These are phyloP conservation scores for Zhuliangozyma parablackwelliae DNA, from an alignment of 1,139 yeast genomes.

Conservation along the genomic window DNA sequence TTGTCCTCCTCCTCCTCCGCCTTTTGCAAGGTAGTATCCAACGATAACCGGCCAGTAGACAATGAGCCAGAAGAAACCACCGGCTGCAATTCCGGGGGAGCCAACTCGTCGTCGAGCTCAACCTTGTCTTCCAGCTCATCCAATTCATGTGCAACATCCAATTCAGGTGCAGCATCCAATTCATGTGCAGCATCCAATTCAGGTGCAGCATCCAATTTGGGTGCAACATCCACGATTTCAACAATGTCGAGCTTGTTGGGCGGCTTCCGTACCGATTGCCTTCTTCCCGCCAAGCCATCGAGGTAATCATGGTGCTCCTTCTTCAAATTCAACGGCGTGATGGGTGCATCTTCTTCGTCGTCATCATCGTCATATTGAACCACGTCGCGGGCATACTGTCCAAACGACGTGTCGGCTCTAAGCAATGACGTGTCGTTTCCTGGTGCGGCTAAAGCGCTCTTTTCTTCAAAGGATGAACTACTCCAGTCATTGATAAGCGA, in stretches of 20 bases:
- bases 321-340: constrained; percentile 22
- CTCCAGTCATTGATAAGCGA: constrained; percentile 32
- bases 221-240: constrained; percentile 10
- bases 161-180: constrained; percentile 6
- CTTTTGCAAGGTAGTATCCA: neutral
- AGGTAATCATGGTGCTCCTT: constrained; percentile 28
- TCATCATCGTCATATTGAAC: constrained; percentile 14
- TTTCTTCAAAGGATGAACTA: neutral
- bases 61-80: constrained; percentile 34
- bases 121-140: too few species aligned
- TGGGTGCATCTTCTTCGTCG: constrained; percentile 15
- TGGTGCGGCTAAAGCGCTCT: too few species aligned
- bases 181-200: too few species aligned
- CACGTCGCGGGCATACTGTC: constrained; percentile 2
- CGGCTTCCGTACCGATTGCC: constrained; percentile 33
- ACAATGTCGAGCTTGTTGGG: constrained; percentile 16
- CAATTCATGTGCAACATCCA: constrained; percentile 5
- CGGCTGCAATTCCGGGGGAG: constrained; percentile 18
- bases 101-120: too few species aligned
- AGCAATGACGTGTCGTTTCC: too few species aligned
- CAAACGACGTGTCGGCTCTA: constrained; percentile 1
- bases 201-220: constrained; percentile 2
- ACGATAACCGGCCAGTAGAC: constrained; percentile 30
- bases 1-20: neutral
- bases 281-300: constrained; percentile 24